Percentiles rank a stretch among this genome's conserved stretches.
Evolutionary conservation across 208 protist species (phyloP).

Genomic region (Vickermania spadyakhi): DNA sequence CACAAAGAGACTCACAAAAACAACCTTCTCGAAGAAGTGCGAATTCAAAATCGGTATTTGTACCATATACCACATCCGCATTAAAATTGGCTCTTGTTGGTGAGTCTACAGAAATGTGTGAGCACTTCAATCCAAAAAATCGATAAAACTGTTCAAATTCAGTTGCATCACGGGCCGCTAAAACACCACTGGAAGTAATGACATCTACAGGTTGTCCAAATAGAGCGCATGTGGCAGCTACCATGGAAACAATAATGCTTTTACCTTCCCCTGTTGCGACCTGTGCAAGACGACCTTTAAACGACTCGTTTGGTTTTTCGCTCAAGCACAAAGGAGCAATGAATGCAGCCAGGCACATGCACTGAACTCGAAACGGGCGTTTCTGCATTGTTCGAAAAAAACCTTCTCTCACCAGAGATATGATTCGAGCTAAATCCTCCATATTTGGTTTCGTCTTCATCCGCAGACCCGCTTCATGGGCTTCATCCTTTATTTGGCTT

Average conservation of each 20-base stretch:
- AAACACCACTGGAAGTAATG: background rate
- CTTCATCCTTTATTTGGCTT: background rate
- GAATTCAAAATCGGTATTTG: background rate
- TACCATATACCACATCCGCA: background rate
- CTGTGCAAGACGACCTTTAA: constrained; percentile 6
- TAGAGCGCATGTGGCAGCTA: background rate
- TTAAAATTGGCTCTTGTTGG: background rate
- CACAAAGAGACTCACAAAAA: background rate
- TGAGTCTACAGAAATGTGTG: constrained; percentile 5
- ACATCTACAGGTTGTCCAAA: background rate
- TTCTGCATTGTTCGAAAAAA: background rate
- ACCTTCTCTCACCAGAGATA: background rate
- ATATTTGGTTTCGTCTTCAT: background rate
- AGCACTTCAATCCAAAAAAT: background rate
- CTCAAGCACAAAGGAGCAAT: background rate
- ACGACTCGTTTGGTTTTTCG: background rate
- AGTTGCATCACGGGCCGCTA: background rate
- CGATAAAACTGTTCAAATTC: background rate
- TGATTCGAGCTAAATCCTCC: background rate
- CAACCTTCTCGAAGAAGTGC: background rate
- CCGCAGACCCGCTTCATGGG: background rate
- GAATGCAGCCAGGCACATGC: background rate
- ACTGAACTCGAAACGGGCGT: background rate
- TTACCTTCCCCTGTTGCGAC: constrained; percentile 6
- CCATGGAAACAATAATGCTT: constrained; percentile 3